phyloP scores from a whole-genome alignment of 352 stramenopile species.

The Phytophthora meadii region DNA sequence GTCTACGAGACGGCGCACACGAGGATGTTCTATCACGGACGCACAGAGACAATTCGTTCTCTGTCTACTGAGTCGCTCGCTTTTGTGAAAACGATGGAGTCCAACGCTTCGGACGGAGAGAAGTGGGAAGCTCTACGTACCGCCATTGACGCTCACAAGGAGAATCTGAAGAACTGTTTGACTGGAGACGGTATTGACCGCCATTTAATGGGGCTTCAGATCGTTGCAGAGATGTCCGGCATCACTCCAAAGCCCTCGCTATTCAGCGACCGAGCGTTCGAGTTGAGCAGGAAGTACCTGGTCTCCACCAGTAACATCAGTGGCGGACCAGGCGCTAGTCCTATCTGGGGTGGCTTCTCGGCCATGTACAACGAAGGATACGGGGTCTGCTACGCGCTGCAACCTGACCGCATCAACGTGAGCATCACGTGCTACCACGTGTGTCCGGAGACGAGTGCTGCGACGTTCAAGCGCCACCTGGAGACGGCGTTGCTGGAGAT shows the following conservation, averaged over 20 bases:
- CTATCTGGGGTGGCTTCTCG: constrained; percentile 97
- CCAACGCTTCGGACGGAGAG: constrained; percentile 56
- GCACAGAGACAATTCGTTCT: constrained; percentile 93
- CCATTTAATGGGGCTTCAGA: constrained; percentile 96
- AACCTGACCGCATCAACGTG: constrained; percentile 95
- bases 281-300: constrained; percentile 94
- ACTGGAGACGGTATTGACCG: constrained; percentile 93
- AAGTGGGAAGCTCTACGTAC: constrained; percentile 90
- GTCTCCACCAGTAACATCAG: constrained; percentile 97
- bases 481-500: constrained; percentile 97
- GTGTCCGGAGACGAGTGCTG: constrained; percentile 78
- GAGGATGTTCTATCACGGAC: constrained; percentile 96
- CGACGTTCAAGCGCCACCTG: constrained; percentile 90
- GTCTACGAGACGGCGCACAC: constrained; percentile 98
- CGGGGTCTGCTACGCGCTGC: constrained; percentile 96
- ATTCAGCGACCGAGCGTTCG: constrained; percentile 94
- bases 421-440: constrained; percentile 94
- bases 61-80: constrained; percentile 90
- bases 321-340: constrained; percentile 91
- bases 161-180: constrained; percentile 89
- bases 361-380: constrained; percentile 96
- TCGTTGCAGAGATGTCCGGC: constrained; percentile 93
- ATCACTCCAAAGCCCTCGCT: constrained; percentile 89
- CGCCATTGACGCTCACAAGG: constrained; percentile 92
- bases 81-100: constrained; percentile 93